Base-by-base conservation (phyloP, 2,329 filamentous ascomycete genomes). In the Aspergillus ustus region DNA sequence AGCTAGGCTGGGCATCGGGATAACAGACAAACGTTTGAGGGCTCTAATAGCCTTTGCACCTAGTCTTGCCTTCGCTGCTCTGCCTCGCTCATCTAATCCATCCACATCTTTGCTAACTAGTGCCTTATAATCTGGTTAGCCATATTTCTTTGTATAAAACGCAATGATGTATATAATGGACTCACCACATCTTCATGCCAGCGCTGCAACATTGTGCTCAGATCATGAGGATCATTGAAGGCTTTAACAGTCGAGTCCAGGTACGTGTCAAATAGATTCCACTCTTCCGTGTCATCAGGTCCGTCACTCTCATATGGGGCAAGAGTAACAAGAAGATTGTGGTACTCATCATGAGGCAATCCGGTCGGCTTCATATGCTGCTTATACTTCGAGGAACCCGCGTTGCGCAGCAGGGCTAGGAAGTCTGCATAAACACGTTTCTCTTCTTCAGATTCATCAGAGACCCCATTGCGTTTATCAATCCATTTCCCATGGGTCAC, bases 381-480 rank as follows among this genome's bases (percentile, higher is more conserved):
- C 40, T 52, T 49, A 17, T 59, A 59, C 57, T 37, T 28, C 22
- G 50, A 48, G 40, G 57, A 59, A 25, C 57, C 57, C 28, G 57
- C 57, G 40, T 59, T 48, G 43, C 9, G 13, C 3, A 59, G 40
- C 20, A 59, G 28, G 6, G 43, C 50, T 15, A 53, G 15, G 28
- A 53, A 49, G 50, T 34, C 31, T 45, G 19, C 44, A 19, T 59
- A 19, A 28, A 22, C 28, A 25, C 52, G 17, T 55, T 20, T 17
- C 52, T 46, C 25, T 29, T 59, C 11, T 34, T 49, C 43, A 13
- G 49, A 48, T 49, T 37, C 43, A 48, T 53, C 50, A 22, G 7
- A 53, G 8, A 59, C 28, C n/a, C 57, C 57, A 37, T 59, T 50
- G 49, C 57, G 57, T 34, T 59, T 53, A n/a, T 59, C 57, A 28